phyloP scores from a whole-genome alignment of 139 green algal genomes.

The Gonium pectorale region DNA sequence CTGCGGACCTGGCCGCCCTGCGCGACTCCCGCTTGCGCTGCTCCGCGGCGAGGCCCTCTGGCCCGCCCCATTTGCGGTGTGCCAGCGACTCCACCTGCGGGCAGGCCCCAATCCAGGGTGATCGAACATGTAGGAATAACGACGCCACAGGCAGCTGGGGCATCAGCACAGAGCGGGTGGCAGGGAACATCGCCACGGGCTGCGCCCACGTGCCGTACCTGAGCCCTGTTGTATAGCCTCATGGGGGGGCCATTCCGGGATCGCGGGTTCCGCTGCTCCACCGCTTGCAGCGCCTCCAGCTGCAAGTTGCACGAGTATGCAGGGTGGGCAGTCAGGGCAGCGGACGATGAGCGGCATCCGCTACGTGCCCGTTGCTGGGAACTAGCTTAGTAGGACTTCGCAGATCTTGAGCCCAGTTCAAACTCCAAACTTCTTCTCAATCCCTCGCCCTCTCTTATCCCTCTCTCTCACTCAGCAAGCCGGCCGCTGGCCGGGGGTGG shows the following conservation, averaged over 20 bases:
- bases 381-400: too few species aligned
- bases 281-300: background rate
- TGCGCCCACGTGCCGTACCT: conserved; percentile 7
- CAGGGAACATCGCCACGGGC: too few species aligned
- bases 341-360: too few species aligned
- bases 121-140: background rate
- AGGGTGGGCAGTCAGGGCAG: background rate
- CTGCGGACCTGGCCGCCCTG: background rate
- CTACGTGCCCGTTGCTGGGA: too few species aligned
- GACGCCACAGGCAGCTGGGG: background rate
- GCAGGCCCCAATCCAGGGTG: background rate
- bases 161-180: too few species aligned
- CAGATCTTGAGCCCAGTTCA: too few species aligned
- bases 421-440: too few species aligned
- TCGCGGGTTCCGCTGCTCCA: conserved; percentile 13
- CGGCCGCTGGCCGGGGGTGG: too few species aligned
- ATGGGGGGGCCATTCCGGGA: conserved; percentile 18
- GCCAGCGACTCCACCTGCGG: conserved; percentile 24
- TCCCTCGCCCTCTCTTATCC: too few species aligned
- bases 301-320: background rate
- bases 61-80: conserved; percentile 27
- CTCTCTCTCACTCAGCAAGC: too few species aligned
- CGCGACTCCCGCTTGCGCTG: conserved; percentile 2
- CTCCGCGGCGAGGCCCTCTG: background rate
- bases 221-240: conserved; percentile 11